These are phyloP conservation scores for Neopestalotiopsis sp. DNA, from an alignment of 2,329 filamentous ascomycete species.

Conservation along the genomic window DNA sequence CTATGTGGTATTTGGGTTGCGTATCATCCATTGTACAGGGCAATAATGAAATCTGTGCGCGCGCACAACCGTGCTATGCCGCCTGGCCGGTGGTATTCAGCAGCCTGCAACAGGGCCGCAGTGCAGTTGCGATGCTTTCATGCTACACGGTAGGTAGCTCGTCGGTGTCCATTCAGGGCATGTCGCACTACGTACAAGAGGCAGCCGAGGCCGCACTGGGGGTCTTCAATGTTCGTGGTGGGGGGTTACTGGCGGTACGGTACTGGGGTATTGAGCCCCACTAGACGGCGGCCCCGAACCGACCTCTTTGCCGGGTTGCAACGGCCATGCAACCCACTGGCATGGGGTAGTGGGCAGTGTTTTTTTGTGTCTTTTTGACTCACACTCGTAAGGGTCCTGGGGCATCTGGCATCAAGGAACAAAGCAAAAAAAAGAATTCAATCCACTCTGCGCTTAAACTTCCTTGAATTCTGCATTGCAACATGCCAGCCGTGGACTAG, in stretches of 20 bases:
- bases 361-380: constrained; percentile 6
- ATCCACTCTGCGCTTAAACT: neutral
- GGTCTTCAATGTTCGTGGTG: neutral
- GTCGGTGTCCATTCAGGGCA: neutral
- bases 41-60: neutral
- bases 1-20: neutral
- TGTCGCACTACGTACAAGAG: constrained; percentile 8
- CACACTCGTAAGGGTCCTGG: neutral
- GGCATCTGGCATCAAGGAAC: neutral
- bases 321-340: neutral
- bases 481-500: neutral
- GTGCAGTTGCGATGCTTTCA: neutral
- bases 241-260: neutral
- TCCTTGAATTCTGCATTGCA: neutral
- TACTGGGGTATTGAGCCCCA: neutral
- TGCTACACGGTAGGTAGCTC: no score
- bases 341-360: constrained; percentile 1
- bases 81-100: neutral
- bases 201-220: neutral
- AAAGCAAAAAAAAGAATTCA: neutral
- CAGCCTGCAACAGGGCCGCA: neutral
- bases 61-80: neutral
- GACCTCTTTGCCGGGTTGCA: neutral
- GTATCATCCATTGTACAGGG: neutral
- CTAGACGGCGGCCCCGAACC: constrained; percentile 11